Evolutionary conservation across 306 rosid species (phyloP).

Genomic region (Castanea crenata): DNA sequence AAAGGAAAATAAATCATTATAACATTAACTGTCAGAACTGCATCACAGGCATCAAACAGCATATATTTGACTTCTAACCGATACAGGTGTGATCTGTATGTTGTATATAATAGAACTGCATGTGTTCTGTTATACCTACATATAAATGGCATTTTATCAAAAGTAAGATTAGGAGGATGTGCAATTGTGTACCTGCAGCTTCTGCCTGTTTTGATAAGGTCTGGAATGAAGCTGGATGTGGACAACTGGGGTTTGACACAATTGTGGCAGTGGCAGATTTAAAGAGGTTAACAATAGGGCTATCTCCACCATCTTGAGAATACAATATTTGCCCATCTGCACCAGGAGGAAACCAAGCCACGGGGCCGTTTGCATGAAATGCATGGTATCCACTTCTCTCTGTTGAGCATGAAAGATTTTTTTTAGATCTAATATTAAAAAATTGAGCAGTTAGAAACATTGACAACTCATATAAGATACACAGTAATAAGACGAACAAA

Average conservation of each 20-base stretch:
- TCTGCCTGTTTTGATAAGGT: slow-evolving; percentile 94
- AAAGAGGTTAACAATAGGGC: slow-evolving; percentile 89
- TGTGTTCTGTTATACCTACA: neutral
- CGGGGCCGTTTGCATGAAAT: slow-evolving; percentile 97
- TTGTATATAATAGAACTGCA: neutral
- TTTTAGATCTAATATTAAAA: neutral
- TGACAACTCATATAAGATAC: neutral
- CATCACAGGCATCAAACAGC: neutral
- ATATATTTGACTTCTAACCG: neutral
- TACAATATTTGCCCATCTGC: slow-evolving; percentile 84
- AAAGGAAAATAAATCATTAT: neutral
- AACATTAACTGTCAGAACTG: neutral
- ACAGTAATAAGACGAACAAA: neutral
- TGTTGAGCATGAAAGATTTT: slow-evolving; percentile 35
- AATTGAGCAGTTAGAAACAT: neutral
- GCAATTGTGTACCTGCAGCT: slow-evolving; percentile 79
- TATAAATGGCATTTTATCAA: neutral
- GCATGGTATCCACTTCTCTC: slow-evolving; percentile 81
- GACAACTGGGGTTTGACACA: slow-evolving; percentile 66
- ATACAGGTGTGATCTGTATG: neutral
- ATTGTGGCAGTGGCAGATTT: slow-evolving; percentile 77
- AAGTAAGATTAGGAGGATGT: neutral
- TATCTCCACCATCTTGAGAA: slow-evolving; percentile 82
- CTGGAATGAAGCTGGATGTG: slow-evolving; percentile 69
- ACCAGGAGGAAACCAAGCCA: slow-evolving; percentile 97